phyloP scores from a whole-genome alignment of 2,329 filamentous ascomycete genomes.

The Phialemonium atrogriseum region DNA sequence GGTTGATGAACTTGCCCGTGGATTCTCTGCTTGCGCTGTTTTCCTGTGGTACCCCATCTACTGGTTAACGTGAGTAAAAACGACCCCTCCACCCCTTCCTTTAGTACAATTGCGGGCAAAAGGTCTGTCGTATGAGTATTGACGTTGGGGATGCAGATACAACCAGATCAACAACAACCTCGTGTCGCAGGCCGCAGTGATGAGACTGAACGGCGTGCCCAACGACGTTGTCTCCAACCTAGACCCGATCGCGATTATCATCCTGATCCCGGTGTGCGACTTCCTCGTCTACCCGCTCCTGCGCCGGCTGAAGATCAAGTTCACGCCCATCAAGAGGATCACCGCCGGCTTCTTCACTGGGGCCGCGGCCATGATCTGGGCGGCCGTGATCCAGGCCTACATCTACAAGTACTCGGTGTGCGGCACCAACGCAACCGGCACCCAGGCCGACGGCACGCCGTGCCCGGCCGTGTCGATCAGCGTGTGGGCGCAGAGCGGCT shows the following conservation, averaged over 20 bases:
- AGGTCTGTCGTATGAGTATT: no score
- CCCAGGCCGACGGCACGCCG: slow-evolving; percentile 17
- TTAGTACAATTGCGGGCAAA: no score
- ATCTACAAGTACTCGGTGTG: slow-evolving; percentile 59
- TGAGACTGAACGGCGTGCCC: slow-evolving; percentile 61
- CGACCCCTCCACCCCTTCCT: slow-evolving; percentile 20
- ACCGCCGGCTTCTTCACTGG: slow-evolving; percentile 59
- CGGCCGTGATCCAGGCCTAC: slow-evolving; percentile 46
- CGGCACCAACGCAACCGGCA: slow-evolving; percentile 31
- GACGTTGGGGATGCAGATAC: no score
- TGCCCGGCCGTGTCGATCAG: slow-evolving; percentile 46
- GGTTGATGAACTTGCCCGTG: slow-evolving; percentile 66
- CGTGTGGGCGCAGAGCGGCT: slow-evolving; percentile 51
- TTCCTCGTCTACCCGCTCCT: slow-evolving; percentile 59
- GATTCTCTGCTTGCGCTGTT: slow-evolving; percentile 58
- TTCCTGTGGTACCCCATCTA: slow-evolving; percentile 61
- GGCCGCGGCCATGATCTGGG: slow-evolving; percentile 49
- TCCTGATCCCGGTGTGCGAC: slow-evolving; percentile 66
- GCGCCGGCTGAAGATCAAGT: slow-evolving; percentile 53
- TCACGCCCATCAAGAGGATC: slow-evolving; percentile 72
- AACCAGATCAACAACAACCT: slow-evolving; percentile 45
- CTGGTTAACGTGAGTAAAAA: slow-evolving; percentile 38
- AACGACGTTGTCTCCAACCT: slow-evolving; percentile 72
- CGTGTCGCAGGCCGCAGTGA: slow-evolving; percentile 54
- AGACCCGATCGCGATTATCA: slow-evolving; percentile 64